Evolutionary conservation across 352 stramenopile genomes (phyloP), one percentile per base, ranked within the genome.

Genomic region (Phytophthora nicotianae): DNA sequence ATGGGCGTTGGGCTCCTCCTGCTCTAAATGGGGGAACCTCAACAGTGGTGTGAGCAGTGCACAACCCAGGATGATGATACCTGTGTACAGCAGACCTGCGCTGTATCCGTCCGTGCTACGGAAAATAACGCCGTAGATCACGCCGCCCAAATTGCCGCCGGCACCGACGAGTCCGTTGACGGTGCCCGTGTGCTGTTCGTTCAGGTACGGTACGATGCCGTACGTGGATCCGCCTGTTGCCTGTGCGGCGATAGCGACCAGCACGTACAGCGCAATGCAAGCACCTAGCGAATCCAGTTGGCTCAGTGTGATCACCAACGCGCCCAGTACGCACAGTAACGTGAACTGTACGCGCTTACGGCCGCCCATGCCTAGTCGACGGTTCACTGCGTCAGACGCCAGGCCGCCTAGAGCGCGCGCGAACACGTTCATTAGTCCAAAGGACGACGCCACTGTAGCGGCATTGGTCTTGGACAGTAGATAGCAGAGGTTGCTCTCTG

Each of bases 401-500:
- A 94, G 79, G 26, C 93, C 93, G 35, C 96, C 91, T 41, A 97
- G 41, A 23, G 89, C 91, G 50, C 93, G 90, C 3, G 92, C 87
- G 64, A 98, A 97, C 45, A 98, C 74, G 70, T 98, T 98, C 89
- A 98, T 98, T 59, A 96, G 92, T 10, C 94, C 94, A 66, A 98
- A 98, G 16, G 94, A 83, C 17, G 91, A 97, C 6, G 93, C 90
- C 62, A 98, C 85, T 0, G 87, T 89, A 9, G 88, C 91, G 23
- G 93, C 88, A 59, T 73, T 70, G 21, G 74, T 79, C 62, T 81
- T 88, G 32, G 81, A 70, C 20, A 90, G 64, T 41, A 76, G 32
- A 37, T 66, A 67, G 60, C 83, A 90, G 16, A 69, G 47, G 0
- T 59, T 51, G 24, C 48, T 59, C 6, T 71, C 55, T 13, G 50